phyloP scores from a whole-genome alignment of 371 early-diverging fungal species.

The Circinella minor region DNA sequence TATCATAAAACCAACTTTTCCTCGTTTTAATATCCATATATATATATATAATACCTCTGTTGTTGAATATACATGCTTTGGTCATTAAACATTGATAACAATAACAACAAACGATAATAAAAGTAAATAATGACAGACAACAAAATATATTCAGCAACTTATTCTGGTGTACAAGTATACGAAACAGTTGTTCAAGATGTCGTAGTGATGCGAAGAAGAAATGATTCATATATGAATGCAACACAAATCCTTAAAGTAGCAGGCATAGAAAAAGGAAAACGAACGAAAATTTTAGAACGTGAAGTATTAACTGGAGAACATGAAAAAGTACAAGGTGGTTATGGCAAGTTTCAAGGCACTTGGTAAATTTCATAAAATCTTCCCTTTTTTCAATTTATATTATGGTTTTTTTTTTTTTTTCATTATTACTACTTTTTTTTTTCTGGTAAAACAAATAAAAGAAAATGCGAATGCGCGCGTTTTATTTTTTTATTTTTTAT shows the following conservation, averaged over 20 bases:
- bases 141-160: constrained; percentile 71
- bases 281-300: constrained; percentile 94
- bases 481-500: neutral
- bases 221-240: constrained; percentile 93
- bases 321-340: constrained; percentile 98
- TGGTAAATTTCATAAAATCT: constrained; percentile 53
- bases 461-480: neutral
- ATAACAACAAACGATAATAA: neutral
- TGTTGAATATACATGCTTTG: neutral
- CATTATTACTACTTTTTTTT: no score
- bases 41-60: no score
- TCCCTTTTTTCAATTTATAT: no score
- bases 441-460: no score
- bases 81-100: neutral
- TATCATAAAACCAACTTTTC: no score
- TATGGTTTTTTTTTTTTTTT: no score
- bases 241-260: constrained; percentile 98
- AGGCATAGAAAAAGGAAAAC: constrained; percentile 88
- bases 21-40: no score
- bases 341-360: constrained; percentile 97
- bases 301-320: constrained; percentile 84
- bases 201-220: constrained; percentile 90
- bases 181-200: constrained; percentile 84
- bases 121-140: constrained; percentile 5
- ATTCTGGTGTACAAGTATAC: constrained; percentile 88